These are phyloP conservation scores for Passiflora organensis DNA, from an alignment of 345 rosid species.

Conservation along the genomic window DNA sequence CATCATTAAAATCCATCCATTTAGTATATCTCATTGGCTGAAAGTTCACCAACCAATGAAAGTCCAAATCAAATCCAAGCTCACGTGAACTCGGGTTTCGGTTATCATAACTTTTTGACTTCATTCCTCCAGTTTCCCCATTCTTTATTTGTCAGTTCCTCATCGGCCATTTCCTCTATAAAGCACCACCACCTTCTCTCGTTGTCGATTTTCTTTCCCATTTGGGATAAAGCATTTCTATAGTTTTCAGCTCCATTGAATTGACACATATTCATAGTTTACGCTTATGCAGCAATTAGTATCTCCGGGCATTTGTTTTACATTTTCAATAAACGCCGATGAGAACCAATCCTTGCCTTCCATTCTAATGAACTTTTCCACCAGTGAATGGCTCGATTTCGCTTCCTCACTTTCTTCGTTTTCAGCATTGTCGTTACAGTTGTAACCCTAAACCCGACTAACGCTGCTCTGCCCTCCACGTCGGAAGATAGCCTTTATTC, in stretches of 20 bases:
- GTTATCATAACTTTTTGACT: not conserved
- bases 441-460: conserved; percentile 1
- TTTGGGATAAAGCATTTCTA: conserved; percentile 13
- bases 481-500: conserved; percentile 28
- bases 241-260: conserved; percentile 33
- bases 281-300: conserved; percentile 24
- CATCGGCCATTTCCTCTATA: conserved; percentile 1
- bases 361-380: conserved; percentile 49
- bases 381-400: conserved; percentile 24
- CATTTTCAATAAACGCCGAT: conserved; percentile 18
- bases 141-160: not conserved
- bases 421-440: not conserved
- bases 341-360: conserved; percentile 28
- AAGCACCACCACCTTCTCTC: conserved; percentile 7
- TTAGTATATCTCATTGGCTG: conserved; percentile 2
- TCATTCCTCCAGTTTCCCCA: conserved; percentile 17
- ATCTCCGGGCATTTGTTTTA: conserved; percentile 15
- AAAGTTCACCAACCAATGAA: not conserved
- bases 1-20: conserved; percentile 6
- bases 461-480: not conserved
- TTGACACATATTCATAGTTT: not conserved
- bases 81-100: conserved; percentile 15
- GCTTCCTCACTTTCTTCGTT: conserved; percentile 3
- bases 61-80: conserved; percentile 4
- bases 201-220: conserved; percentile 6